Evolutionary conservation across 1,284 basidiomycete genomes (phyloP).

Genomic region (Exobasidium cylindrosporum): DNA sequence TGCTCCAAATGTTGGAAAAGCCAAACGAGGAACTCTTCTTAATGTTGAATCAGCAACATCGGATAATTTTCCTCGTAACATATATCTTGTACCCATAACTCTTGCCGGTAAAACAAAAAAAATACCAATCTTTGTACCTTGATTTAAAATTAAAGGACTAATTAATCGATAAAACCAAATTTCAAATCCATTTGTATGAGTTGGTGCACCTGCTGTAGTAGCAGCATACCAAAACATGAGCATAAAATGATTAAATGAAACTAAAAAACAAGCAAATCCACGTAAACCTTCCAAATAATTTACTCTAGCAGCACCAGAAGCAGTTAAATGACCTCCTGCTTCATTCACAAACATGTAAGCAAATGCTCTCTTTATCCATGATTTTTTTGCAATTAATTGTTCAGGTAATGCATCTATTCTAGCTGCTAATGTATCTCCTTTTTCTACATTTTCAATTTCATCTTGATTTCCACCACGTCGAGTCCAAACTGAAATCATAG

Average conservation of each 20-base stretch:
- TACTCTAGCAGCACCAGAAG: constrained; percentile 20
- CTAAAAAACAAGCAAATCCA: constrained; percentile 46
- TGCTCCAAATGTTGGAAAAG: constrained; percentile 35
- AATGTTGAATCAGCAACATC: constrained; percentile 38
- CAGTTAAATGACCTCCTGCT: background rate
- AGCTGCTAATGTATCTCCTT: background rate
- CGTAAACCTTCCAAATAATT: constrained; percentile 48
- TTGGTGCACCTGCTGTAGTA: constrained; percentile 15
- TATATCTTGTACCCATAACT: constrained; percentile 41
- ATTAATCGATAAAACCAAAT: constrained; percentile 37
- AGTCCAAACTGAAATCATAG: background rate
- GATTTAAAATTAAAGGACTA: constrained; percentile 36
- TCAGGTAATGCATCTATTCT: background rate
- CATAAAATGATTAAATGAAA: constrained; percentile 48
- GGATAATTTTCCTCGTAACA: constrained; percentile 37
- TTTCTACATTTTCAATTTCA: background rate
- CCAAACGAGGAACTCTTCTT: constrained; percentile 41
- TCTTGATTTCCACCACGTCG: background rate
- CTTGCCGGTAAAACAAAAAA: constrained; percentile 46
- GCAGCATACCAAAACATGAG: constrained; percentile 46
- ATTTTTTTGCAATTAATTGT: background rate
- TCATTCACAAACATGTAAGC: background rate
- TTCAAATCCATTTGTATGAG: constrained; percentile 34
- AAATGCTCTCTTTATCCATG: background rate
- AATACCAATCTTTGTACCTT: constrained; percentile 40